Conservation (phyloP, 2,329 filamentous ascomycete species). For the Exserohilum turcica region DNA sequence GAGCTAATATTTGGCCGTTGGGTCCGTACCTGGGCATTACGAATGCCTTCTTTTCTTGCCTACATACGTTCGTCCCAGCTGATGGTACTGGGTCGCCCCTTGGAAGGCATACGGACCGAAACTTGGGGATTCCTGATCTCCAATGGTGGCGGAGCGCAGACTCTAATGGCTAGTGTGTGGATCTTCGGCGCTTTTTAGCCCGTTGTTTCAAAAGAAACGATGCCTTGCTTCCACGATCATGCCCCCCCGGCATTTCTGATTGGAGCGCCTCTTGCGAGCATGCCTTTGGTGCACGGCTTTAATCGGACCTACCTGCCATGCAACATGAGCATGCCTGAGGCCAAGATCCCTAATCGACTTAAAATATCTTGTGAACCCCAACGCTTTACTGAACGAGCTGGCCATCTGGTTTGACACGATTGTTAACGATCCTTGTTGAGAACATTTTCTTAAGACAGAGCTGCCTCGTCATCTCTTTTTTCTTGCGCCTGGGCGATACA, state of each 20-base stretch:
- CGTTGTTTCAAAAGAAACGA: conserved; percentile 10
- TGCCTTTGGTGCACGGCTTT: background rate
- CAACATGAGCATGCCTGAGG: background rate
- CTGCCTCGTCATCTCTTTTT: background rate
- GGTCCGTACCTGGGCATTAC: background rate
- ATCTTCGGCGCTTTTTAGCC: conserved; percentile 8
- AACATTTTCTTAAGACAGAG: background rate
- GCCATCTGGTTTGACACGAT: too few species aligned
- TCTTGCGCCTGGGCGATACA: too few species aligned
- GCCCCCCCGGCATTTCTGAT: conserved; percentile 1
- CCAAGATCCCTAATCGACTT: background rate
- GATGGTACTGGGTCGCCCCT: background rate
- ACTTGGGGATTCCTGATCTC: background rate
- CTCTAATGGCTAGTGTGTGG: conserved; percentile 6
- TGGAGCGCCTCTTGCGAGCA: background rate
- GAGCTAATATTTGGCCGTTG: conserved; percentile 19
- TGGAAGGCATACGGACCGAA: conserved; percentile 8
- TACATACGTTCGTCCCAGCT: background rate
- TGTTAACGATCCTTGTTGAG: background rate
- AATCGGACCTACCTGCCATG: background rate
- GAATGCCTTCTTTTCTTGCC: background rate
- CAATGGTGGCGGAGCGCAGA: conserved; percentile 1
- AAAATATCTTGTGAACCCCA: background rate
- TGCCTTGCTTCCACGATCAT: conserved; percentile 1
- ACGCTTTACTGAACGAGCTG: background rate